Base-by-base conservation (phyloP, 1,139 yeast genomes). In the Pichia sp. region DNA sequence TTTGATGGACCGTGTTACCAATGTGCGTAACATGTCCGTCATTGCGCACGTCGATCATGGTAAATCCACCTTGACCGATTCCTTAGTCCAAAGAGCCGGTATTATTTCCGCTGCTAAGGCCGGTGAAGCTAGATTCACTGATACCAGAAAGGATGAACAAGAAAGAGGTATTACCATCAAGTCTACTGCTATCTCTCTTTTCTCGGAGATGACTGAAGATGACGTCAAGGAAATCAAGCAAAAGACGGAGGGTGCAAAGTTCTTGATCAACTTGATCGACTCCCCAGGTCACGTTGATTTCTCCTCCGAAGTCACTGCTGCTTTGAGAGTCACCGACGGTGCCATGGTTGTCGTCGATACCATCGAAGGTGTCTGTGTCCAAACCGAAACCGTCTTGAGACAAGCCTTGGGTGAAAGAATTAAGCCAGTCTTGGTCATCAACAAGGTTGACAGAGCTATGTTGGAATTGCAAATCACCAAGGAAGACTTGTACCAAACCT, bases 41-140 rank as follows among this genome's bases (percentile, higher is more conserved):
- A 93, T 93, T 85, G 99, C 99, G 74, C 99, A 93, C 87, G 98
- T 93, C 87, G 99, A 93, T 85, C 99, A 93, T 85, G 99, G 99
- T 82, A 93, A 93, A 79, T 90, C 98, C 66, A 93, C 99, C 70
- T 85, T 93, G 78, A 90, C 99, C 76, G 99, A 93, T 79, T 91
- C 98, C 64, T 87, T 93, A 74, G 98, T 93, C 70, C 97, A 91
- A 82, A 87, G 85, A 73, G 98, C 99, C 67, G 99, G 99, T 88
- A 93, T 93, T 75, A 93, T 93, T 72, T 93, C 99, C 56, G 97
- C 98, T 71, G 97, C 96, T 72, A 90, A 89, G 83, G 98, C 98
- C 63, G 99, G 99, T 85, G 98, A 93, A 73, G 98, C 98, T 70
- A 93, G 99, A 81, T 93, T 91, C 86, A 93, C 89, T 70, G 99